Percentiles rank a stretch among this genome's conserved stretches.
phyloP scores from a whole-genome alignment of 1,139 yeast genomes.

The Entelexis sorbosivorans region DNA sequence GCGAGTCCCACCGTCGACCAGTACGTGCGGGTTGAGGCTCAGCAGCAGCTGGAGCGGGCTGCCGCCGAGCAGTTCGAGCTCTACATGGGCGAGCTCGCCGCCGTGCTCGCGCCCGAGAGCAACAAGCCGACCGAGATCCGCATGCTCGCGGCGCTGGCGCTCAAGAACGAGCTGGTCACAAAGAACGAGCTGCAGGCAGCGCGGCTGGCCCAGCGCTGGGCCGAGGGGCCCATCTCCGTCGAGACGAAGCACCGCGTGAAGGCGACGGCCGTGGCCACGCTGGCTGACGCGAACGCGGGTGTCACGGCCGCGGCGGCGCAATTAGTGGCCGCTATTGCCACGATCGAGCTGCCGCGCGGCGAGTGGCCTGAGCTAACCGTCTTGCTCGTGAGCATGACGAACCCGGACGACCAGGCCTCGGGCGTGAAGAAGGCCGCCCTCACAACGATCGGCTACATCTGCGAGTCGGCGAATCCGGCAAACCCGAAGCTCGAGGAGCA shows the following conservation, averaged over 20 bases:
- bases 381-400: constrained; percentile 74
- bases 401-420: constrained; percentile 54
- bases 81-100: constrained; percentile 59
- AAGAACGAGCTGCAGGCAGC: constrained; percentile 36
- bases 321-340: constrained; percentile 91
- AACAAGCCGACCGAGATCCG: constrained; percentile 62
- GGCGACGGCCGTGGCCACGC: constrained; percentile 45
- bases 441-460: constrained; percentile 84
- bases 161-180: constrained; percentile 79
- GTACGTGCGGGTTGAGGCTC: constrained; percentile 65
- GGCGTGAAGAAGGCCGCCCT: constrained; percentile 77
- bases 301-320: constrained; percentile 90
- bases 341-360: constrained; percentile 75
- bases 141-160: constrained; percentile 79
- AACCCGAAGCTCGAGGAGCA: constrained; percentile 71
- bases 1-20: constrained; percentile 39
- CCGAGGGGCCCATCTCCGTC: constrained; percentile 37
- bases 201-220: constrained; percentile 42
- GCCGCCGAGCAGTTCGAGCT: constrained; percentile 67
- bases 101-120: constrained; percentile 48
- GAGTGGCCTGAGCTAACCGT: constrained; percentile 86
- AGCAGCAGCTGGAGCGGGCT: constrained; percentile 59
- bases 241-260: constrained; percentile 55
- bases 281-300: constrained; percentile 56
- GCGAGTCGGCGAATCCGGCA: constrained; percentile 85